phyloP scores from a whole-genome alignment of 257 asterid genomes.

The Haberlea rhodopensis region DNA sequence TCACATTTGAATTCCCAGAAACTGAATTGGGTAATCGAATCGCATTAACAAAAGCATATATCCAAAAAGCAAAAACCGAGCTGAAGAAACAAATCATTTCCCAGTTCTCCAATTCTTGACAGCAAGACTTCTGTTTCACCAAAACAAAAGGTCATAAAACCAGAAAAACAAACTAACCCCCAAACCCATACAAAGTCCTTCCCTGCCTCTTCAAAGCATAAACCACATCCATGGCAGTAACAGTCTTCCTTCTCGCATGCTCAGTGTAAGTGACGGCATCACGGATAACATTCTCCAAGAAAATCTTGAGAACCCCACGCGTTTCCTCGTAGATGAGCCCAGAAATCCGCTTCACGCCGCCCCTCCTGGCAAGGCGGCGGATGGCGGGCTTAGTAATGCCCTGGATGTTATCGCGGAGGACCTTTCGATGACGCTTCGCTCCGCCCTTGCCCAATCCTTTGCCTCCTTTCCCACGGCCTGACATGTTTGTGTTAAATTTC shows the following conservation, averaged over 20 bases:
- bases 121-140: constrained; percentile 33
- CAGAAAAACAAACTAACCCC: constrained; percentile 34
- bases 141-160: neutral
- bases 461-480: constrained; percentile 44
- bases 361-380: constrained; percentile 44
- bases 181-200: constrained; percentile 40
- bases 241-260: constrained; percentile 47
- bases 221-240: constrained; percentile 48
- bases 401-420: constrained; percentile 46
- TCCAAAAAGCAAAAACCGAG: too few relatives aligned
- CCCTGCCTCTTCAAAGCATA: constrained; percentile 49
- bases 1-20: too few relatives aligned
- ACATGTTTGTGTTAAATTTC: too few relatives aligned
- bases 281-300: constrained; percentile 41
- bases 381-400: constrained; percentile 48
- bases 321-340: constrained; percentile 44
- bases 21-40: too few relatives aligned
- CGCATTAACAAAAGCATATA: too few relatives aligned
- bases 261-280: constrained; percentile 40
- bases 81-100: too few relatives aligned
- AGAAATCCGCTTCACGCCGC: constrained; percentile 44
- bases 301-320: constrained; percentile 42
- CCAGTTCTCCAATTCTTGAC: constrained; percentile 36
- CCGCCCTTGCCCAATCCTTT: constrained; percentile 48
- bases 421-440: constrained; percentile 44